phyloP scores from a whole-genome alignment of 331 rosid species.

The Malus hybrid region DNA sequence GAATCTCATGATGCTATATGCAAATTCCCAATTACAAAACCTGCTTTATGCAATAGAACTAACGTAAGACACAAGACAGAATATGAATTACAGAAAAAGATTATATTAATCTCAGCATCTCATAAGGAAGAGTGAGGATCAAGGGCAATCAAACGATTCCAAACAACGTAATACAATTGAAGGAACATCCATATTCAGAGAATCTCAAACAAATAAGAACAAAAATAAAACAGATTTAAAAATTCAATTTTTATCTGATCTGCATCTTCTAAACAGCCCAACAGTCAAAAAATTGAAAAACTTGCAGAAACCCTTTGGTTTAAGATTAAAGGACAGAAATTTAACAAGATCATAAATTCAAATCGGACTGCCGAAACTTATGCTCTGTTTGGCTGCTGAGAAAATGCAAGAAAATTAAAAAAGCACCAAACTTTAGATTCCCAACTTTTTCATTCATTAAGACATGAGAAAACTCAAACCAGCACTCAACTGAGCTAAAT shows the following conservation, averaged over 20 bases:
- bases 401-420: background rate
- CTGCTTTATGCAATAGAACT: constrained; percentile 13
- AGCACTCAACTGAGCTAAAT: constrained; percentile 17
- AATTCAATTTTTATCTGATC: constrained; percentile 3
- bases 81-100: background rate
- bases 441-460: background rate
- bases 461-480: constrained; percentile 6
- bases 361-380: constrained; percentile 11
- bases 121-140: constrained; percentile 4
- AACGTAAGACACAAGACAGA: constrained; percentile 20
- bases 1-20: constrained; percentile 51
- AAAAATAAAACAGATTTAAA: background rate
- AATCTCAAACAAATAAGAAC: background rate
- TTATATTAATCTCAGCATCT: background rate
- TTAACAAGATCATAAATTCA: constrained; percentile 1
- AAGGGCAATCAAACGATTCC: background rate
- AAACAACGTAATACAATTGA: background rate
- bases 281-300: constrained; percentile 17
- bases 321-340: constrained; percentile 1
- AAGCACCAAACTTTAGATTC: constrained; percentile 3
- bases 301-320: constrained; percentile 3
- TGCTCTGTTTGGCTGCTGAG: constrained; percentile 3
- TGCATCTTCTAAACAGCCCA: constrained; percentile 7
- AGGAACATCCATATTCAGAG: background rate
- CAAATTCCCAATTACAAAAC: constrained; percentile 15